These are phyloP conservation scores for Yarrowia yakushimensis DNA, from an alignment of 805 yeast species.

Conservation along the genomic window DNA sequence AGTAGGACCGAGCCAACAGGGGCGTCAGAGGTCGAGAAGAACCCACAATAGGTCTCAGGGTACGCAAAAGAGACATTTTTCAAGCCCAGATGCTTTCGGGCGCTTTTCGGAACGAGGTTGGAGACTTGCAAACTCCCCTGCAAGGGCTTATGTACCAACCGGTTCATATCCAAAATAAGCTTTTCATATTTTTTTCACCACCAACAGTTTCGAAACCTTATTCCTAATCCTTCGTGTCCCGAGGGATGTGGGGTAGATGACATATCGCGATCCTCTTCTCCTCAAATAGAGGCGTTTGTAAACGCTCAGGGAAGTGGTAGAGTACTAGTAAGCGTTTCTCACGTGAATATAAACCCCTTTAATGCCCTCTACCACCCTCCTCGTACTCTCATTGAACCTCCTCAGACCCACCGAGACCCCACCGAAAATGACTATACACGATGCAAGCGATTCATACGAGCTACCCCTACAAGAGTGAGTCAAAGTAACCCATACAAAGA, in stretches of 20 bases:
- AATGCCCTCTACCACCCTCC: no score
- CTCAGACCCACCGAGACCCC: no score
- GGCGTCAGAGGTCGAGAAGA: background rate
- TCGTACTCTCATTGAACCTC: no score
- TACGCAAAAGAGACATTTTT: background rate
- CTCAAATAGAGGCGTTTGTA: no score
- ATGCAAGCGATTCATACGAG: background rate
- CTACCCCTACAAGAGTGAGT: no score
- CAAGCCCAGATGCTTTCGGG: background rate
- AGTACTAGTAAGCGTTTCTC: no score
- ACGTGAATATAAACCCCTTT: no score
- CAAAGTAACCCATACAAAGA: background rate
- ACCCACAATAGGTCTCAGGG: background rate
- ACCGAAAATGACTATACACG: no score
- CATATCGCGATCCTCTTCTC: no score
- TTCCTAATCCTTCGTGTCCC: background rate
- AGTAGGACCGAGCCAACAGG: background rate
- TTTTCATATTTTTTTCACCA: background rate
- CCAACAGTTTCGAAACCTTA: constrained; percentile 10
- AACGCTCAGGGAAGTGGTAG: no score
- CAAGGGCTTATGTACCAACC: constrained; percentile 8
- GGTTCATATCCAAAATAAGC: background rate
- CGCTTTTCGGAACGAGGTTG: background rate
- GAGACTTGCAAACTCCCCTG: background rate
- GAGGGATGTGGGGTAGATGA: constrained; percentile 21